Evolutionary conservation across 768 basidiomycete genomes (phyloP), one percentile per base, ranked within the genome.

Genomic region (Rossbeevera mucosa): DNA sequence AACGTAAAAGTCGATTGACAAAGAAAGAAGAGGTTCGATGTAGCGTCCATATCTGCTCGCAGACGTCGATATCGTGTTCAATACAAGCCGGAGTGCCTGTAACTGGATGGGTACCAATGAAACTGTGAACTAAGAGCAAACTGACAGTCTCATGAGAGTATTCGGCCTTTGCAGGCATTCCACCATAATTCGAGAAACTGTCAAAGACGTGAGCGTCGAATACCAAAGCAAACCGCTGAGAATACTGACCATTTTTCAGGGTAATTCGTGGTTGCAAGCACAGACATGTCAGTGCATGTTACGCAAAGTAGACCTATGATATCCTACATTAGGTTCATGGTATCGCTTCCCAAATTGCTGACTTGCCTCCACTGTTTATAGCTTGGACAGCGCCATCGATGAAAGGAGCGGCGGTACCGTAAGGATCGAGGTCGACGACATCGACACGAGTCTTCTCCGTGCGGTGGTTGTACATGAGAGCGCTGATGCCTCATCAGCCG

Each of bases 1-100:
- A 22, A 96, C 85, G 67, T 99, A 99, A 68, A 98, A 99, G 62
- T 99, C 96, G 63, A 99, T 95, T 14, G 92, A 95, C 28, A 99
- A 75, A 0, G 88, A 94, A 4, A 96, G 70, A 7, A 96, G 72
- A 9, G 96, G 96, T 58, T 88, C 80, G 55, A 99, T 91, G 64
- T 86, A 89, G 36, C 93, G 84, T 4, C 96, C 95, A 64, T 98
- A 98, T 62, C 94, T 80, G 21, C 88, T 81, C 2, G 96, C 96
- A 3, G 93, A 85, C 1, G 86, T 86, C 0, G 94, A 87, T 42
- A 97, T 71, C 0, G 88, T 75, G 65, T 94, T 81, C 6, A 99
- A 77, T n/a, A 98, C 86, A 2, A 99, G 78, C 18, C 96, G 85
- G 24, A 99, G 81, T 21, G 92, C 91, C 91, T 94, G 59, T 29